These are phyloP conservation scores for Ensete ventricosum DNA, from an alignment of 176 grass and related monocot genomes.

Conservation along the genomic window DNA sequence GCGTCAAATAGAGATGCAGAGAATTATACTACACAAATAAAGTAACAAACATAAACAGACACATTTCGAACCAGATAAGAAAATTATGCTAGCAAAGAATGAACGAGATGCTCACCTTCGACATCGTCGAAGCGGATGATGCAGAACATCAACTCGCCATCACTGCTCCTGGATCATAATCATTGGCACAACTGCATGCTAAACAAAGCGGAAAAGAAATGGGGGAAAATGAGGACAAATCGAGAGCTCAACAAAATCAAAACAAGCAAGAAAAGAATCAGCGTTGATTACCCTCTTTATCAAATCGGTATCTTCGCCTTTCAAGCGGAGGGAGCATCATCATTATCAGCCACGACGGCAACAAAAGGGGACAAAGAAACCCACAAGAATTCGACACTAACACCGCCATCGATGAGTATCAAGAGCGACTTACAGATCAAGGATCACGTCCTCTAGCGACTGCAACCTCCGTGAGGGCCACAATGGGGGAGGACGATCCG, in stretches of 20 bases:
- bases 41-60: too few species aligned
- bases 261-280: background rate
- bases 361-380: background rate
- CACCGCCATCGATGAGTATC: background rate
- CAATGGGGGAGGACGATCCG: slow-evolving; percentile 53
- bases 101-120: background rate
- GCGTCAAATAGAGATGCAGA: too few species aligned
- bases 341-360: background rate
- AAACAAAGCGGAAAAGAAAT: too few species aligned
- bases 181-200: background rate
- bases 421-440: slow-evolving; percentile 41
- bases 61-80: too few species aligned
- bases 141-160: background rate
- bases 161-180: background rate
- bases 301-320: slow-evolving; percentile 60
- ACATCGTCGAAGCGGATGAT: background rate
- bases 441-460: slow-evolving; percentile 46
- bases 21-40: too few species aligned
- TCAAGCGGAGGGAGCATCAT: slow-evolving; percentile 16
- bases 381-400: background rate
- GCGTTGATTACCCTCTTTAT: too few species aligned
- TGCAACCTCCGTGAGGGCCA: slow-evolving; percentile 51
- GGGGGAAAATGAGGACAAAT: background rate
- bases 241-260: background rate
- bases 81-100: background rate